These are phyloP conservation scores for Neonectria coccinea DNA, from an alignment of 2,329 filamentous ascomycete species.

Conservation along the genomic window DNA sequence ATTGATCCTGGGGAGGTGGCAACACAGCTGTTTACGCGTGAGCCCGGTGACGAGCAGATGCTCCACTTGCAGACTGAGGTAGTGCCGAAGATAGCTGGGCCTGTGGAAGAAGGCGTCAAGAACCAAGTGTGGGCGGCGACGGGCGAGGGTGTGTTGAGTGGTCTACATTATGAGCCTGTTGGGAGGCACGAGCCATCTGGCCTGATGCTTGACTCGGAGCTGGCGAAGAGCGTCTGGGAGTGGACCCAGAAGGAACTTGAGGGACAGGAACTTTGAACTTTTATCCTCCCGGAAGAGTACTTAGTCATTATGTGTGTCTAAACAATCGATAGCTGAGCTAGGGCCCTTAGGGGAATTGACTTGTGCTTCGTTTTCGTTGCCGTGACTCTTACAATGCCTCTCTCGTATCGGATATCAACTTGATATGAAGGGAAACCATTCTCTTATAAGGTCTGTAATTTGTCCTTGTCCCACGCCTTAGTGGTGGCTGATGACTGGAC, in stretches of 20 bases:
- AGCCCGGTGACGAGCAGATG: constrained; percentile 17
- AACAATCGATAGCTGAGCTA: too few relatives aligned
- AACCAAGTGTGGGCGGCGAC: constrained; percentile 27
- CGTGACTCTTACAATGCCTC: too few relatives aligned
- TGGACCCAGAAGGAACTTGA: constrained; percentile 24
- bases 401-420: too few relatives aligned
- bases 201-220: constrained; percentile 19
- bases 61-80: constrained; percentile 16
- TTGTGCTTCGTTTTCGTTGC: too few relatives aligned
- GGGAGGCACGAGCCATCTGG: constrained; percentile 1
- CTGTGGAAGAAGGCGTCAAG: constrained; percentile 23
- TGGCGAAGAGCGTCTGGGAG: constrained; percentile 22
- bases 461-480: too few relatives aligned
- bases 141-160: constrained; percentile 8
- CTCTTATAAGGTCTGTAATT: too few relatives aligned
- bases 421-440: too few relatives aligned
- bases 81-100: not conserved
- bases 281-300: not conserved
- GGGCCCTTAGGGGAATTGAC: too few relatives aligned
- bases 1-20: constrained; percentile 25
- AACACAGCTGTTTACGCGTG: constrained; percentile 20
- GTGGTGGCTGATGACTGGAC: too few relatives aligned
- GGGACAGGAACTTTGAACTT: not conserved
- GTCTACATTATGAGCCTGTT: constrained; percentile 26
- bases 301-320: too few relatives aligned